Evolutionary conservation across 2,329 filamentous ascomycete genomes (phyloP), one percentile per base, ranked within the genome.

Genomic region (Trichoderma endophyticum): DNA sequence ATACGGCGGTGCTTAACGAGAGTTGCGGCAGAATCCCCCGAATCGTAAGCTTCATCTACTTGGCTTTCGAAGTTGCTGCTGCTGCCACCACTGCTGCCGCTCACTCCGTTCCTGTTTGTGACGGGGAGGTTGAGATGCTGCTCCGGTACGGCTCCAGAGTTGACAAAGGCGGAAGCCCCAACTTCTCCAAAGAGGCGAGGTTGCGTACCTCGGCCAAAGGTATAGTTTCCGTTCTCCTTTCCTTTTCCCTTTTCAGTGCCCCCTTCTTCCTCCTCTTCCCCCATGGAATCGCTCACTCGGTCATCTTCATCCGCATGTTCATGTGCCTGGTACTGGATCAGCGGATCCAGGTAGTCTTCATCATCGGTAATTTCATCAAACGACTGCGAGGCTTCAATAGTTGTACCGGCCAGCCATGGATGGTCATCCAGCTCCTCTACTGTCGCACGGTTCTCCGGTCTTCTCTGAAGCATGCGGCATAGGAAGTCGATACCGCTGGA

Each of bases 161-260:
- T 88, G 14, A 86, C 86, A 21, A 89, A 79, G 0, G 84, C 86
- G 5, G 87, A 89, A 21, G 81, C 80, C 21, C 84, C 84, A 6
- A 90, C 85, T 73, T 89, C 88, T 3, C 88, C 88, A 77, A 89
- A 89, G 2, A 89, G 79, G 11, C 83, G 83, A 4, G 80, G 83
- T 3, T 80, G 81, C 14, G 77, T 75, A 24, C 74, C 78, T 56
- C 79, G 89, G 82, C 90, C 90, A 61, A 92, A 89, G 80, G 92
- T 91, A 64, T 89, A 87, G 8, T 93, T 95, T 79, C 95, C 92
- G 76, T 94, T 94, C 79, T 95, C 93, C 6, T 92, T 93, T 74
- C 95, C 93, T 6, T 92, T 93, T 74, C 82, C 81, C 75, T 57
- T 56, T 24, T 21, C 43, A 15, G 8, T n/a, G 4, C 21, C 48